Base-by-base conservation (phyloP, 1,284 basidiomycete genomes). In the Clitocybe nebularis region DNA sequence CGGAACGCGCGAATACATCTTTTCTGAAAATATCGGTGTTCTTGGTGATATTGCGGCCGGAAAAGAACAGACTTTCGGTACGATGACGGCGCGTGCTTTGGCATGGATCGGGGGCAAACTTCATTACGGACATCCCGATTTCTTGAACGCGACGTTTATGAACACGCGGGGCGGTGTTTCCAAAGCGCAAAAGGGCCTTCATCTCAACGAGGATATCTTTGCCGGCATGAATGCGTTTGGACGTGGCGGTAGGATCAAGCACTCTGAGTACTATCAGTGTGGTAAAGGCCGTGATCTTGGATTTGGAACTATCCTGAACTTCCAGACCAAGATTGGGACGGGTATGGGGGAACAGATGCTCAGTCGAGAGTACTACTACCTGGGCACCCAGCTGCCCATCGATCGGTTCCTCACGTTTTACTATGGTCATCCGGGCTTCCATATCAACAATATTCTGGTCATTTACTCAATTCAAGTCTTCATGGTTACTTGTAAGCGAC, bases 271-370 rank as follows among this genome's bases (percentile, higher is more conserved):
- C 72, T 99, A 99, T 67, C 89, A 92, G 67, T 98, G 95, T 60
- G 95, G 95, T 57, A 99, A 99, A 72, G 96, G 96, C 52, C 90
- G 96, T 75, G 96, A 99, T 75, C 86, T 99, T 51, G 96, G 96
- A 50, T 99, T 99, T 64, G 96, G 96, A 44, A 99, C 96, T 32
- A 99, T 99, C 63, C 73, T 99, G 56, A 99, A 99, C 67, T 99
- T 99, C 83, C 95, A 98, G 73, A 99, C 96, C 47, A 99, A 99
- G 79, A 94, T 99, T 54, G 96, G 96, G 26, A 98, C 93, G 41
- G 96, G 96, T 73, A 99, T 99, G 96, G 96, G 95, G 58, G 96
- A 99, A 67, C 96, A 99, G 63, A 95, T 98, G 92, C 83, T 99
- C 54, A 97, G 93, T 67, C 84, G 96, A 60, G 96, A 99, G 69